phyloP scores from a whole-genome alignment of 169 alveolate genomes.

The Plasmodium chabaudi region DNA sequence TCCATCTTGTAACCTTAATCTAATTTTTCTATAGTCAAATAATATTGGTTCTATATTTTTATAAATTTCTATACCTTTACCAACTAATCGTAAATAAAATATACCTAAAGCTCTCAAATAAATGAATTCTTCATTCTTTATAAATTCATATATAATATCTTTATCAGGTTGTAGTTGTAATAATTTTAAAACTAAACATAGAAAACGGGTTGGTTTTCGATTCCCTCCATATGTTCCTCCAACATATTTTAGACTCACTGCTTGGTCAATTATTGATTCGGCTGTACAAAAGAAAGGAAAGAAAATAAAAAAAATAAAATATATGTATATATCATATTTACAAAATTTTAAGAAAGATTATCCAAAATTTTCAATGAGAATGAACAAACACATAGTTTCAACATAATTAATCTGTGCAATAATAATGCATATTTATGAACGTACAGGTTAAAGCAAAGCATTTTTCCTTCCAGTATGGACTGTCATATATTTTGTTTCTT shows the following conservation, averaged over 20 bases:
- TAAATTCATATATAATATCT: constrained; percentile 95
- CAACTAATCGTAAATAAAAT: constrained; percentile 92
- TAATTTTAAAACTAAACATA: constrained; percentile 95
- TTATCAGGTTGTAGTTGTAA: constrained; percentile 97
- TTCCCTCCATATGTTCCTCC: constrained; percentile 98
- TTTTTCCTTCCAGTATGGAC: constrained; percentile 90
- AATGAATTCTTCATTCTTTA: constrained; percentile 94
- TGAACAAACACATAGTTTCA: not conserved
- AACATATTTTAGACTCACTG: constrained; percentile 94
- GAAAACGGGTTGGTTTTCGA: constrained; percentile 95
- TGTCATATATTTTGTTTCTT: constrained; percentile 89
- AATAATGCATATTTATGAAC: not conserved
- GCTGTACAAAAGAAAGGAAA: constrained; percentile 68
- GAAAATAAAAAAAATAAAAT: constrained; percentile 8
- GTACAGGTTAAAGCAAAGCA: constrained; percentile 90
- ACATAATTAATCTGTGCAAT: not conserved
- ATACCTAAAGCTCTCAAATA: constrained; percentile 97
- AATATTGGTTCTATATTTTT: constrained; percentile 94
- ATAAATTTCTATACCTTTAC: constrained; percentile 83
- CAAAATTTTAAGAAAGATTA: too few relatives aligned
- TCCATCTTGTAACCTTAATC: constrained; percentile 93
- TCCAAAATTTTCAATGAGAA: too few relatives aligned
- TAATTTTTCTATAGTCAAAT: constrained; percentile 96
- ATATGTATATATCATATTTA: too few relatives aligned
- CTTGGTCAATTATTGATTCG: constrained; percentile 96